Conservation (phyloP, 106 monocot species). For the Xerophyta viscosa region DNA sequence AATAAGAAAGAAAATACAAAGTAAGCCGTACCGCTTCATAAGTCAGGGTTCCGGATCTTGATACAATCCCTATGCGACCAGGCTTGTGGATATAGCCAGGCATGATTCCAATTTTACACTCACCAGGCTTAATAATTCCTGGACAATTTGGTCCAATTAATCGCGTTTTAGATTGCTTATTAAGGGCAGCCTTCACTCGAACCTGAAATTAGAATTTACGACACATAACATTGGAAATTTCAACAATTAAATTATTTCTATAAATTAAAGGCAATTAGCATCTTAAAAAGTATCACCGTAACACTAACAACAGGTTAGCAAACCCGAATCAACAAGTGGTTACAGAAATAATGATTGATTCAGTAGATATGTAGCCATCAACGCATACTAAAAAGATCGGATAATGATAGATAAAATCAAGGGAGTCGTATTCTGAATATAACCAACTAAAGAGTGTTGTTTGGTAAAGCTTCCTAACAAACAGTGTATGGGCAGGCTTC, state of each 20-base stretch:
- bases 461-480: too few species aligned
- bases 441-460: too few species aligned
- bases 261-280: too few species aligned
- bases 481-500: too few species aligned
- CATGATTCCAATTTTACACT: constrained; percentile 99
- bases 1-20: neutral
- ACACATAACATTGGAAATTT: neutral
- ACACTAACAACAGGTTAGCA: too few species aligned
- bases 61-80: constrained; percentile 90
- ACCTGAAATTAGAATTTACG: constrained; percentile 33
- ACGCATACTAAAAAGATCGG: too few species aligned
- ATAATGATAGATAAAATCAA: too few species aligned
- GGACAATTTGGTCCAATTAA: constrained; percentile 98
- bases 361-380: too few species aligned
- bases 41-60: constrained; percentile 96
- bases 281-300: too few species aligned
- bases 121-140: constrained; percentile 97
- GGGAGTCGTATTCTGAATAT: too few species aligned
- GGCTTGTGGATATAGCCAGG: constrained; percentile 99
- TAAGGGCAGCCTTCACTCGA: constrained; percentile 93
- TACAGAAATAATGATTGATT: too few species aligned
- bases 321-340: too few species aligned
- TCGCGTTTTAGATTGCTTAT: constrained; percentile 89
- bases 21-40: constrained; percentile 80
- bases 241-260: neutral